Evolutionary conservation across 257 asterid species (phyloP), one percentile per base, ranked within the genome.

Genomic region (Perilla frutescens): DNA sequence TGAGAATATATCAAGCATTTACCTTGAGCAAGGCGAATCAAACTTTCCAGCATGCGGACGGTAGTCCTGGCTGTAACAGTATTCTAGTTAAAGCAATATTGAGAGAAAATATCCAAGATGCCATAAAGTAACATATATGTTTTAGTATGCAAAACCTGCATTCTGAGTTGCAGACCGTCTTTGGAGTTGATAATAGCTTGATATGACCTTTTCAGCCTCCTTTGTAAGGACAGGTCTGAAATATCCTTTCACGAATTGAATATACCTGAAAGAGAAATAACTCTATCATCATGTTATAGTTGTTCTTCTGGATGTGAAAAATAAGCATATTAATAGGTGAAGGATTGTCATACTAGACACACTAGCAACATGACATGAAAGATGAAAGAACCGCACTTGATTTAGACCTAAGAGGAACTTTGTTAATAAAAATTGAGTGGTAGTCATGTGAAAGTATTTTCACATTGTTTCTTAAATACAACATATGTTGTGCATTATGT

Each of bases 21-120:
- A 93, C 98, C 98, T 84, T 91, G 99, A 71, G 99, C 99, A 78
- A 94, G 97, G 77, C 97, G 92, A 81, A 94, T 94, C 88, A 94
- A 83, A 81, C 99, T 94, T 83, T 94, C 99, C 87, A 94, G 87
- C 99, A 91, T 94, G 77, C 97, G 97, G 32, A 94, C 86, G 10
- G 97, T 94, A 74, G 99, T 94, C 87, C 99, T 88, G 60, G 99
- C 99, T 94, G 97, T 60, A 75, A 73, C 31, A 50, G 7, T 53
- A 58, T 45, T 67, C 56, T 66, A 29, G 70, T 71, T 63, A 73
- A 80, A 76, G 60, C 53, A 70, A 59, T 8, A 31, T 55, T 0
- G 48, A 70, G 53, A 29, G 4, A 47, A 59, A 61, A 29, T 31
- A 10, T 62, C 48, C 51, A 58, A 11, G 73, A 77, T 62, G 62